phyloP scores from a whole-genome alignment of 1,284 basidiomycete genomes.

The Lentinus polychrous region DNA sequence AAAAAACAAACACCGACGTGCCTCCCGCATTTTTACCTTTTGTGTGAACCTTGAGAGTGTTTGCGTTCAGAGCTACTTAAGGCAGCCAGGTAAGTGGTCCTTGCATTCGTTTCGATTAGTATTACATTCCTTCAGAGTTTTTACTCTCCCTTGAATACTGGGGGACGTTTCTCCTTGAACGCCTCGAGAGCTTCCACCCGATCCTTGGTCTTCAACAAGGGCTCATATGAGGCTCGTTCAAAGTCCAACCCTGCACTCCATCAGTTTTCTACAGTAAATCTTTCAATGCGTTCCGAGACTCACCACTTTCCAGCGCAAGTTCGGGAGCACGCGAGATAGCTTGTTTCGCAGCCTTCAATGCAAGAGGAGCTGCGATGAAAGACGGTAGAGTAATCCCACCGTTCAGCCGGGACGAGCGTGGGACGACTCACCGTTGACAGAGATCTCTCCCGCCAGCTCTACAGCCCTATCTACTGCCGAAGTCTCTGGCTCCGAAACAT shows the following conservation, averaged over 20 bases:
- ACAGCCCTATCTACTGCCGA: constrained; percentile 64
- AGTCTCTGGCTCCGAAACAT: constrained; percentile 54
- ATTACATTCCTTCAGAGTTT: constrained; percentile 1
- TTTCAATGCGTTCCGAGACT: constrained; percentile 7
- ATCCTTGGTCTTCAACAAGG: constrained; percentile 74
- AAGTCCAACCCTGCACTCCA: constrained; percentile 68
- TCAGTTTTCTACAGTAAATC: background rate
- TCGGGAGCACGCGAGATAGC: constrained; percentile 80
- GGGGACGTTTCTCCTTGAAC: constrained; percentile 83
- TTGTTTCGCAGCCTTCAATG: constrained; percentile 83
- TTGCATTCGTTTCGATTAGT: background rate
- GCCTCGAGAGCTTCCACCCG: constrained; percentile 82
- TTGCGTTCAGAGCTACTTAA: too few relatives aligned
- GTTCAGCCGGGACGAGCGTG: background rate
- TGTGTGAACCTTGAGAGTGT: too few relatives aligned
- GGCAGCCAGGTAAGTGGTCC: background rate
- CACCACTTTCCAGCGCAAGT: constrained; percentile 71
- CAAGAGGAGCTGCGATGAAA: constrained; percentile 66
- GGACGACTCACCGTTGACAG: constrained; percentile 53
- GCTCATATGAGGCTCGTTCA: constrained; percentile 82
- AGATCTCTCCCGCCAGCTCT: constrained; percentile 57
- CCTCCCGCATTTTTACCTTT: too few relatives aligned
- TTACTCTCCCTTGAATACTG: constrained; percentile 81
- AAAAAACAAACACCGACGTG: background rate
- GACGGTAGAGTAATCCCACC: background rate